These are phyloP conservation scores for Paramecium tetraurelia DNA, from an alignment of 73 alveolate genomes.

Conservation along the genomic window DNA sequence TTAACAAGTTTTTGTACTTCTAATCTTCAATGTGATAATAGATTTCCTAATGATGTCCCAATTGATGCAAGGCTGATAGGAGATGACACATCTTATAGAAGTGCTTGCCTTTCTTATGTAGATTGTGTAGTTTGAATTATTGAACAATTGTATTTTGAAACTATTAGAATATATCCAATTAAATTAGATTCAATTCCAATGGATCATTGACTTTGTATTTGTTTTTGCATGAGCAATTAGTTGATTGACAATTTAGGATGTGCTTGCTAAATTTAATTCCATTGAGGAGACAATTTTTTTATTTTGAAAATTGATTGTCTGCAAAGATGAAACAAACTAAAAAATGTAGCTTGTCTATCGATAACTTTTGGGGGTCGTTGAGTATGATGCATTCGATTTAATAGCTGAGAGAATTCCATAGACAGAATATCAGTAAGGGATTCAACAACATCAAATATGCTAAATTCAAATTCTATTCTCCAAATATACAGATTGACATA, in stretches of 20 bases:
- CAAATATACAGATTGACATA: neutral
- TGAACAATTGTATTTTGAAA: neutral
- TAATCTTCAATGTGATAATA: neutral
- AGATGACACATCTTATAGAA: neutral
- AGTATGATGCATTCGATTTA: neutral
- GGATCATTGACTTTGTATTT: neutral
- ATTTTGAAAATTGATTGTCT: neutral
- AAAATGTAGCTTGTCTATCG: neutral
- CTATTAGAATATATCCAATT: neutral
- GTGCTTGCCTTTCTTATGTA: neutral
- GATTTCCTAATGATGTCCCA: neutral
- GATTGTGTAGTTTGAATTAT: neutral
- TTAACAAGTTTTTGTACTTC: neutral
- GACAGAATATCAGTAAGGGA: neutral
- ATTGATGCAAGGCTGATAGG: neutral
- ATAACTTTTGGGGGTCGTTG: neutral
- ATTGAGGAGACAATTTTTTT: neutral
- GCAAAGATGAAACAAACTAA: neutral
- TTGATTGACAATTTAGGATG: neutral
- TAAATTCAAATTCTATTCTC: neutral
- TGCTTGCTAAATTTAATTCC: neutral
- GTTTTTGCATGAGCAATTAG: neutral
- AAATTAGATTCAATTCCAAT: neutral
- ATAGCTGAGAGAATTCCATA: neutral
- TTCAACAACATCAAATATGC: neutral